These are phyloP conservation scores for Haplosporangium sp. DNA, from an alignment of 371 early-diverging fungal species.

Conservation along the genomic window DNA sequence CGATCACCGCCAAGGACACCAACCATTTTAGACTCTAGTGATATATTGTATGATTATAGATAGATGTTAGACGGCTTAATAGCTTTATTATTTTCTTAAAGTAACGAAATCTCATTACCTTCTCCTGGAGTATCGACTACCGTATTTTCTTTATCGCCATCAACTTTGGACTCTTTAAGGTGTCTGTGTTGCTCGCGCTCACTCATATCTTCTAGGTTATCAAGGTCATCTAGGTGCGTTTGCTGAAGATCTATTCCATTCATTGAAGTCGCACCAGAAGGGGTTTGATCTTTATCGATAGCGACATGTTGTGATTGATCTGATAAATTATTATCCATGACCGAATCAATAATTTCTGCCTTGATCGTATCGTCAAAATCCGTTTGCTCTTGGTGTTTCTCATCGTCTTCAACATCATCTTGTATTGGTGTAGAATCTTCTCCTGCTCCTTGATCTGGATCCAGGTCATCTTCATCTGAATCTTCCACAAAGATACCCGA, in stretches of 20 bases:
- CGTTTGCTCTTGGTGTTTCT: background rate
- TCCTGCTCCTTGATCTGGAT: slow-evolving; percentile 1
- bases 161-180: slow-evolving; percentile 5
- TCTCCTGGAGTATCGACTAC: slow-evolving; percentile 13
- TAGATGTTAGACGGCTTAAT: background rate
- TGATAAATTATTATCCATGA: background rate
- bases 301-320: background rate
- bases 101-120: slow-evolving; percentile 16
- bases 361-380: slow-evolving; percentile 19
- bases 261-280: background rate
- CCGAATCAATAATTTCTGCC: slow-evolving; percentile 2
- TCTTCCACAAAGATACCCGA: slow-evolving; percentile 52
- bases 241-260: background rate
- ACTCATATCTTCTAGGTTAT: background rate
- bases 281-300: background rate
- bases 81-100: background rate
- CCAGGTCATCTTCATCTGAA: slow-evolving; percentile 32
- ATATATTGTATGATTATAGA: background rate
- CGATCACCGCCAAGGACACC: background rate
- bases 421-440: slow-evolving; percentile 1
- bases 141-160: background rate
- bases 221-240: background rate
- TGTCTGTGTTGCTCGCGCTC: slow-evolving; percentile 13
- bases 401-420: slow-evolving; percentile 4
- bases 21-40: background rate